Evolutionary conservation across 345 rosid species (phyloP).

Genomic region (Hibiscus trionum): DNA sequence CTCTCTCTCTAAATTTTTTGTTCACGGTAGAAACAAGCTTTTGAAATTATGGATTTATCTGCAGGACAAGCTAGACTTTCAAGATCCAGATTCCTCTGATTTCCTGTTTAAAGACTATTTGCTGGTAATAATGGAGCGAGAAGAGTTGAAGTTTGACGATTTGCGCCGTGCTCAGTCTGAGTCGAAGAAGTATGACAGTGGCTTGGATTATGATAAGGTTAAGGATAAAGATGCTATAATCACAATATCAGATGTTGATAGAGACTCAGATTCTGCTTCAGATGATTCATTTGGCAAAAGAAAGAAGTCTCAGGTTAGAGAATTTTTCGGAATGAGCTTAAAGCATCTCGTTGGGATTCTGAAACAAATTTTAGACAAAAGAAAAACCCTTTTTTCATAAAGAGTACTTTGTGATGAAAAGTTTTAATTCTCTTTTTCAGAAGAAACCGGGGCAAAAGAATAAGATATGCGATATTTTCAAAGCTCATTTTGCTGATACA

Average conservation of each 20-base stretch:
- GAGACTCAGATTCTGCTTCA: constrained; percentile 1
- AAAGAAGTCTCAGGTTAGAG: constrained; percentile 24
- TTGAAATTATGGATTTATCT: not conserved
- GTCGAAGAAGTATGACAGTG: not conserved
- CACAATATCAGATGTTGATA: constrained; percentile 17
- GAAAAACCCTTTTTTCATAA: constrained; percentile 18
- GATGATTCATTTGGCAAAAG: not conserved
- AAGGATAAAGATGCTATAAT: constrained; percentile 8
- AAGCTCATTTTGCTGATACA: constrained; percentile 27
- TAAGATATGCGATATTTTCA: constrained; percentile 26
- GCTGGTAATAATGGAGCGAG: constrained; percentile 32
- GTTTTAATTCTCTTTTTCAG: constrained; percentile 36
- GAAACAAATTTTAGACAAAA: not conserved
- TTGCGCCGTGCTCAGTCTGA: constrained; percentile 20
- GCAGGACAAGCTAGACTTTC: not conserved
- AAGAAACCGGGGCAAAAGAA: constrained; percentile 24
- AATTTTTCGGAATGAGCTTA: constrained; percentile 1
- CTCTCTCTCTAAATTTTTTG: not conserved
- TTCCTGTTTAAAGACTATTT: constrained; percentile 42
- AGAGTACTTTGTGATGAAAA: constrained; percentile 37
- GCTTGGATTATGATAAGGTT: not conserved
- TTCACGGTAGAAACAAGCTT: not conserved
- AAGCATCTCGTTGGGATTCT: constrained; percentile 46
- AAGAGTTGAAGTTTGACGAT: constrained; percentile 33
- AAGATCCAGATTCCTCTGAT: constrained; percentile 31